Conservation (phyloP, 441 rosid species). For the Pelargonium myrrhifolium region DNA sequence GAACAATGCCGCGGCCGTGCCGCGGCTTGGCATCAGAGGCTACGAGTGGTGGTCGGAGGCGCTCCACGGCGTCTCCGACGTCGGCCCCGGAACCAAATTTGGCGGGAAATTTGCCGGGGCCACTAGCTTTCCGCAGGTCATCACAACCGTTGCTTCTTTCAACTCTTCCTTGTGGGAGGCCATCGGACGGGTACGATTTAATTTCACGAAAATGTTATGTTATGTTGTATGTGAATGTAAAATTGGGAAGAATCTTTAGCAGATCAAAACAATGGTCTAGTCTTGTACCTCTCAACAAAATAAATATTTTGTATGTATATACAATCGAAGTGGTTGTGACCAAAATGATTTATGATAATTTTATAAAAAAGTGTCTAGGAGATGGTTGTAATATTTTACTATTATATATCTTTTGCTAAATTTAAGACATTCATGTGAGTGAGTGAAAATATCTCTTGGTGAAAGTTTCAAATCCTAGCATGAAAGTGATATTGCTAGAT, state of each 20-base stretch:
- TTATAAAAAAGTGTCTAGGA: too few relatives aligned
- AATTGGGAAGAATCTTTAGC: neutral
- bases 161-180: slow-evolving; percentile 79
- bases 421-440: too few relatives aligned
- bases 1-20: slow-evolving; percentile 65
- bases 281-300: neutral
- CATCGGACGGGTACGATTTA: slow-evolving; percentile 59
- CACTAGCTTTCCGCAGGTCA: slow-evolving; percentile 93
- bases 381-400: too few relatives aligned
- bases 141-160: slow-evolving; percentile 86
- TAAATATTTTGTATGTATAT: neutral
- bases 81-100: slow-evolving; percentile 84
- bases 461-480: too few relatives aligned
- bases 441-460: too few relatives aligned
- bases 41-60: slow-evolving; percentile 99
- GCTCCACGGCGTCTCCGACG: slow-evolving; percentile 91
- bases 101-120: slow-evolving; percentile 73
- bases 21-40: slow-evolving; percentile 66
- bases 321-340: neutral
- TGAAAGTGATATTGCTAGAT: too few relatives aligned
- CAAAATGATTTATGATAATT: too few relatives aligned
- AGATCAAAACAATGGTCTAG: neutral
- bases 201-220: slow-evolving; percentile 13
- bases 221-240: too few relatives aligned
- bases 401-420: too few relatives aligned